Conservation (phyloP, 1,139 yeast genomes). For the Debaryomyces udenii region DNA sequence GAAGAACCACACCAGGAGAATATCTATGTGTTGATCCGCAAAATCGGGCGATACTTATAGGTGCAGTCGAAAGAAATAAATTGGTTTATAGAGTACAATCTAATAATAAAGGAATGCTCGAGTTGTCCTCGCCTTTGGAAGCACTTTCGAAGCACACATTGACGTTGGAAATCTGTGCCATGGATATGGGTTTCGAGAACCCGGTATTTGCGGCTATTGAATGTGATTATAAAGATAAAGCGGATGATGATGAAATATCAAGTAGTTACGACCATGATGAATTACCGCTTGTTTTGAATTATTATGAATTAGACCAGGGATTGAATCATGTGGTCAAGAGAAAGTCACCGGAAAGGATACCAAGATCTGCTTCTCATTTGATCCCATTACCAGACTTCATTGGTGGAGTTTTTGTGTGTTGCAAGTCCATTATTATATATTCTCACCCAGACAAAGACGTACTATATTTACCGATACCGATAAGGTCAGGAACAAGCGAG, state of each 20-base stretch:
- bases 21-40: constrained; percentile 74
- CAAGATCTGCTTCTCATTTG: constrained; percentile 32
- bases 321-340: constrained; percentile 68
- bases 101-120: constrained; percentile 42
- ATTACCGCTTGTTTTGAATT: constrained; percentile 42
- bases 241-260: background rate
- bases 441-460: constrained; percentile 20
- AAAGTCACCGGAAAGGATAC: constrained; percentile 45
- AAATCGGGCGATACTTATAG: constrained; percentile 68
- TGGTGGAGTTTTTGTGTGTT: constrained; percentile 45
- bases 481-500: constrained; percentile 31
- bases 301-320: constrained; percentile 85
- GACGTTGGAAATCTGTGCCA: constrained; percentile 58
- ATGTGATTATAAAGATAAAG: constrained; percentile 44
- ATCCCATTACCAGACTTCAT: constrained; percentile 38
- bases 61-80: constrained; percentile 75
- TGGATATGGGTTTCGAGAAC: constrained; percentile 79
- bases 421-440: constrained; percentile 33
- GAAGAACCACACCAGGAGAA: constrained; percentile 77
- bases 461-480: constrained; percentile 46
- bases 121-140: constrained; percentile 75
- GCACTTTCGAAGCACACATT: constrained; percentile 54
- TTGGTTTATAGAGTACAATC: constrained; percentile 52
- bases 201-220: constrained; percentile 86
- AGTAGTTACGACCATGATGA: constrained; percentile 13